phyloP scores from a whole-genome alignment of 129 eudicot genomes.

The Escallonia herrerae region DNA sequence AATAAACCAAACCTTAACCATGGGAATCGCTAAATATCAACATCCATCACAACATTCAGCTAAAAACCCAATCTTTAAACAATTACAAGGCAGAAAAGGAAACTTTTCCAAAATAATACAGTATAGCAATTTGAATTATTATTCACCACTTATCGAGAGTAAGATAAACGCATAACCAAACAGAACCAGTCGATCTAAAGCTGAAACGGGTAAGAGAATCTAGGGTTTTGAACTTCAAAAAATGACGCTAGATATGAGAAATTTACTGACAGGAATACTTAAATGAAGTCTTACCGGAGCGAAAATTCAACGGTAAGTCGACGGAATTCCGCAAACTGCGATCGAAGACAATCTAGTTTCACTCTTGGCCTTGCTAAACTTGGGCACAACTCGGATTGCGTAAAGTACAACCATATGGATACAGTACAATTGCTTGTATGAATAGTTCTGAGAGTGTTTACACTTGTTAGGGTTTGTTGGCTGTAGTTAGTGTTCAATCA shows the following conservation, averaged over 20 bases:
- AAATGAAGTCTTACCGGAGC: slow-evolving; percentile 25
- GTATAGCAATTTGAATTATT: background rate
- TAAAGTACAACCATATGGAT: slow-evolving; percentile 5
- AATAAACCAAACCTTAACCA: background rate
- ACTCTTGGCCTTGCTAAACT: slow-evolving; percentile 2
- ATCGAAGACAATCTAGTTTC: slow-evolving; percentile 1
- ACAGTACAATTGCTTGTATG: background rate
- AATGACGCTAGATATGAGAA: background rate
- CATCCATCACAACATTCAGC: background rate
- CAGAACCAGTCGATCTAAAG: slow-evolving; percentile 17
- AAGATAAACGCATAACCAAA: slow-evolving; percentile 4
- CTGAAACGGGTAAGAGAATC: slow-evolving; percentile 15
- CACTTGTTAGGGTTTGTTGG: slow-evolving; percentile 16
- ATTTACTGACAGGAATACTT: background rate
- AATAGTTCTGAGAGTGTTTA: too few relatives aligned
- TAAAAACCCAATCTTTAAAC: background rate
- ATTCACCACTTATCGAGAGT: slow-evolving; percentile 6
- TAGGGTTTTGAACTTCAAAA: slow-evolving; percentile 23
- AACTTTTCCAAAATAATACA: background rate
- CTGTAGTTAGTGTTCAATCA: slow-evolving; percentile 12
- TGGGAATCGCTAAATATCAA: too few relatives aligned
- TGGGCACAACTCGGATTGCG: background rate
- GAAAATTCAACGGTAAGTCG: slow-evolving; percentile 7
- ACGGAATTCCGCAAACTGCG: slow-evolving; percentile 4
- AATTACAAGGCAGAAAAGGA: slow-evolving; percentile 5